Base-by-base conservation (phyloP, 257 asterid genomes). In the Nicotiana undulata region DNA sequence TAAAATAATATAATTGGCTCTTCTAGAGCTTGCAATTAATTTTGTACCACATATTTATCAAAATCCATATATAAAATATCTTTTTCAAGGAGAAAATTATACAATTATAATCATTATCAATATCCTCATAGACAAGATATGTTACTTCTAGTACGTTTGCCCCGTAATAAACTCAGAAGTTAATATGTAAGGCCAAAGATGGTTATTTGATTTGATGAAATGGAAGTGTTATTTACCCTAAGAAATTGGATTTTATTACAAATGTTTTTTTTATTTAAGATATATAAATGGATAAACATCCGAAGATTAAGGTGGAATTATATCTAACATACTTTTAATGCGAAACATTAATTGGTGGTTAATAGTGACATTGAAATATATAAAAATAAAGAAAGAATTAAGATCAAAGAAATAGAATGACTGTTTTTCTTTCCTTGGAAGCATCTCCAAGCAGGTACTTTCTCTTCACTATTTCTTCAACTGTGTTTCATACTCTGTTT, bases 381-480 rank as follows among this genome's bases (percentile, higher is more conserved):
- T 44, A 44, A 72, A 72, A 46, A 40, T 9, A 26, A n/a, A n/a
- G n/a, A n/a, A n/a, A 28, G 1, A 29, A 29, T 29, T 1, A 29
- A 56, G 8, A 18, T 1, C 28, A 58, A 5, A 20, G 76, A 40
- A 40, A 6, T 17, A 44, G 24, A 29, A 29, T 46, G 17, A 49
- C 44, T 13, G 44, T 46, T 24, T 15, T 74, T 49, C 79, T 74
- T 74, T 26, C 60, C 37, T 22, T 46, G 3, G 13, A 72, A 44
- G 77, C 77, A 72, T 46, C 77, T 72, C 63, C 26, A 49, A 55
- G 9, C 26, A 49, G 79, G 79, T 74, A 26, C 58, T 44, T 68
- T 74, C 61, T 26, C 79, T 74, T 49, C 79, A 74, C 79, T 49
- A 74, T 72, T 72, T 74, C 61, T 74, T 74, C 61, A 49, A 74